Percentiles rank a stretch among this genome's conserved stretches.
Evolutionary conservation across 306 rosid genomes (phyloP).

Genomic region (Myrica gale): DNA sequence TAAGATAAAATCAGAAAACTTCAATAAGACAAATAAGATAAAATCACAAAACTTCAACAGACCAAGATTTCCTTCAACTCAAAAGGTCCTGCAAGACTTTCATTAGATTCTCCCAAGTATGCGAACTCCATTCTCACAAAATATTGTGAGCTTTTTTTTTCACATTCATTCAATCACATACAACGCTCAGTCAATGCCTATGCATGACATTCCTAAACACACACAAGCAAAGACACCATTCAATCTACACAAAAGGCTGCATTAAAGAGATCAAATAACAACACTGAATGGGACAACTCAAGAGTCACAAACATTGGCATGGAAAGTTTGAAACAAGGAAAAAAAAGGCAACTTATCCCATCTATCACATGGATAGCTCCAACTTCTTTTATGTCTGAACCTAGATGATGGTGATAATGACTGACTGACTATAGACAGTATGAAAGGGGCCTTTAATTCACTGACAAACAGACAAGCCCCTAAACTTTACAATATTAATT

Average conservation of each 20-base stretch:
- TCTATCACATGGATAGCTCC: not conserved
- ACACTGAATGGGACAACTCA: not conserved
- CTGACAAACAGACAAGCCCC: not conserved
- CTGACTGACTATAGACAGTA: not conserved
- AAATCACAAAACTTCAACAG: no score
- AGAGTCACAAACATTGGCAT: not conserved
- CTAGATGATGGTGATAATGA: not conserved
- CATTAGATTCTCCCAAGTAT: not conserved
- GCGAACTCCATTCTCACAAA: no score
- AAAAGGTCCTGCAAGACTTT: not conserved
- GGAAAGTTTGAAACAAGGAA: not conserved
- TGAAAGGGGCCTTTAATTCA: not conserved
- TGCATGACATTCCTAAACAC: not conserved
- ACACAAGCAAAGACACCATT: not conserved
- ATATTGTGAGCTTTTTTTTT: not conserved
- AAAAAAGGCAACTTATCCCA: not conserved
- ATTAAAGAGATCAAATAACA: not conserved
- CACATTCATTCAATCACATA: not conserved
- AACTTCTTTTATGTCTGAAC: not conserved
- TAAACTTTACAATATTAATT: not conserved
- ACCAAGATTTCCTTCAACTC: no score
- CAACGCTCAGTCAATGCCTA: not conserved
- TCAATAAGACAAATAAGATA: no score
- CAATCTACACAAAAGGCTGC: not conserved
- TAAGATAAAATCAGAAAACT: no score